These are phyloP conservation scores for Sphagnum fallax DNA, from an alignment of 228 moss, liverwort and hornwort genomes.

Conservation along the genomic window DNA sequence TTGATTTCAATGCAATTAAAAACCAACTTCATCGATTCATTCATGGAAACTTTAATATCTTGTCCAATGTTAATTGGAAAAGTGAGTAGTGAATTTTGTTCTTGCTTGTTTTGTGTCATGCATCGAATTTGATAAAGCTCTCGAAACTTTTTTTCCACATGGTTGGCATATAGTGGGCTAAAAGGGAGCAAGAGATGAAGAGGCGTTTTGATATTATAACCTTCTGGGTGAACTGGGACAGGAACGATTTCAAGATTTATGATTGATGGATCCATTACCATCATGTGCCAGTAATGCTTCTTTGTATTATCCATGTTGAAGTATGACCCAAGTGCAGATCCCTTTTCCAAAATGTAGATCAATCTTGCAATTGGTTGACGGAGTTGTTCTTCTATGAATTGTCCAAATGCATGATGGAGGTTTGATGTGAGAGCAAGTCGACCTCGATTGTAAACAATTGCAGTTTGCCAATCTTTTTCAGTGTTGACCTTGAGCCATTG, in stretches of 20 bases:
- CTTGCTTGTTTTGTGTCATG: not conserved
- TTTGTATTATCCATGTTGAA: slow-evolving; percentile 39
- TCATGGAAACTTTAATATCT: slow-evolving; percentile 34
- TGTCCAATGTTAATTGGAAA: slow-evolving; percentile 10
- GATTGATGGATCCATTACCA: slow-evolving; percentile 25
- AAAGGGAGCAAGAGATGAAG: slow-evolving; percentile 39
- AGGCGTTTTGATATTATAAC: slow-evolving; percentile 40
- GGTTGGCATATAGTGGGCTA: slow-evolving; percentile 28
- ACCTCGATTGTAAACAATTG: slow-evolving; percentile 40
- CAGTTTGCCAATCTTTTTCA: slow-evolving; percentile 45
- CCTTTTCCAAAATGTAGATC: slow-evolving; percentile 38
- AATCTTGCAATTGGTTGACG: slow-evolving; percentile 43
- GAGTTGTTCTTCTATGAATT: slow-evolving; percentile 40
- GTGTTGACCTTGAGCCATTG: slow-evolving; percentile 31
- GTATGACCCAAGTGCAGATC: slow-evolving; percentile 44
- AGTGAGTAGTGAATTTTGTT: not conserved
- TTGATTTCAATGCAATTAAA: slow-evolving; percentile 29
- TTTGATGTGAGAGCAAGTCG: slow-evolving; percentile 41
- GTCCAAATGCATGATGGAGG: slow-evolving; percentile 52
- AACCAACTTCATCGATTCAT: slow-evolving; percentile 20
- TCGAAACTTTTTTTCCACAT: slow-evolving; percentile 30
- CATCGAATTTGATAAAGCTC: slow-evolving; percentile 31
- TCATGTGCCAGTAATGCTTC: slow-evolving; percentile 29
- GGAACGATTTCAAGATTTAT: slow-evolving; percentile 26
- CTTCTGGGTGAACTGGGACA: slow-evolving; percentile 49